phyloP scores from a whole-genome alignment of 345 rosid genomes.

The Theobroma cacao region DNA sequence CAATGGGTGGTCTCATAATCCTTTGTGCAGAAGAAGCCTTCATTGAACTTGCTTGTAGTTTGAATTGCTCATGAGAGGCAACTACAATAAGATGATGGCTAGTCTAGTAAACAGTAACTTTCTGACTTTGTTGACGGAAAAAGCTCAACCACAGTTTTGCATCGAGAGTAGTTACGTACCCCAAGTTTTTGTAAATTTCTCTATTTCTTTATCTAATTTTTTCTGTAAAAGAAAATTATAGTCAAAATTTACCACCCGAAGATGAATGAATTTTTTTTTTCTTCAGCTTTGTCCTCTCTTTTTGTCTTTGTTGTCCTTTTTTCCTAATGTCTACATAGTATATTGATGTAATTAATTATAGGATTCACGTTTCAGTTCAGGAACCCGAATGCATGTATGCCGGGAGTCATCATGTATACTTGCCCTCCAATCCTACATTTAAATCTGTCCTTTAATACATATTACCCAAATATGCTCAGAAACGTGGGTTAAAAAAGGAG shows the following conservation, averaged over 20 bases:
- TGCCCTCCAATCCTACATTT: neutral
- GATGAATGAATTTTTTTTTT: neutral
- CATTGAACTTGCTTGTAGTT: neutral
- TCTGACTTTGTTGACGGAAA: neutral
- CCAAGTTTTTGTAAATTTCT: neutral
- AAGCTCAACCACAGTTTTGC: neutral
- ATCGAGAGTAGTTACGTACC: neutral
- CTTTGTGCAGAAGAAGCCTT: too few relatives aligned
- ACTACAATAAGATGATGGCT: neutral
- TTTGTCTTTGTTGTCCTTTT: too few relatives aligned
- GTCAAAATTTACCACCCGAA: neutral
- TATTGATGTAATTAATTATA: too few relatives aligned
- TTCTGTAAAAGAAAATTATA: neutral
- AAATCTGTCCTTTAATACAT: neutral
- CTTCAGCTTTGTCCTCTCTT: neutral
- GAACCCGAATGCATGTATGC: neutral
- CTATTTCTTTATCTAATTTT: neutral
- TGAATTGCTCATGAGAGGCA: neutral
- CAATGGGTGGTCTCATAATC: too few relatives aligned
- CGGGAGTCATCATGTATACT: neutral
- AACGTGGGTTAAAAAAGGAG: neutral
- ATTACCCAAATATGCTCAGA: neutral
- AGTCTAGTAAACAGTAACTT: neutral
- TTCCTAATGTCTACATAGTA: neutral
- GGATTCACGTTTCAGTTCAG: neutral